A percentile compares a stretch with the other conserved stretches of the same genome.
phyloP scores from a whole-genome alignment of 345 rosid species.

The Nephelium lappaceum region DNA sequence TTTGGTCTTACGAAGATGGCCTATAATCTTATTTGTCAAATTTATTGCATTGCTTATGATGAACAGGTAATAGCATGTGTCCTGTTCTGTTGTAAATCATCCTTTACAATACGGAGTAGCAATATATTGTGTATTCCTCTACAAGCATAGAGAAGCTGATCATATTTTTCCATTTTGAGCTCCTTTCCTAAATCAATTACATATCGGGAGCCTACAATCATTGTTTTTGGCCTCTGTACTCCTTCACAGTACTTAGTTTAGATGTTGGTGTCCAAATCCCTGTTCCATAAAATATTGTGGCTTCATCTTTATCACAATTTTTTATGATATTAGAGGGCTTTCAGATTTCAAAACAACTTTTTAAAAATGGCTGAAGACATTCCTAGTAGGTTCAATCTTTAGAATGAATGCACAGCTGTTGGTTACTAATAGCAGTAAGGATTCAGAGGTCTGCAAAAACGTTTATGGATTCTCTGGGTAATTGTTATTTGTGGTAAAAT shows the following conservation, averaged over 20 bases:
- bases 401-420: neutral
- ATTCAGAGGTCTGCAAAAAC: neutral
- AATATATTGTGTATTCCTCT: neutral
- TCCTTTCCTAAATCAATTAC: neutral
- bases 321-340: neutral
- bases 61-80: neutral
- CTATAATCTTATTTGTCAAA: neutral
- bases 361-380: neutral
- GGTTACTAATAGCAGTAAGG: neutral
- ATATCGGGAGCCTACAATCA: neutral
- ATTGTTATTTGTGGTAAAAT: neutral
- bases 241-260: neutral
- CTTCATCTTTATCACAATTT: neutral
- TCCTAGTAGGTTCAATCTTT: neutral
- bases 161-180: neutral
- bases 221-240: neutral
- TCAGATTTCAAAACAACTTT: neutral
- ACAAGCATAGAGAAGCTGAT: neutral
- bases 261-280: neutral
- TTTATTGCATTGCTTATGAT: neutral
- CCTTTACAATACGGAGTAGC: neutral
- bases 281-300: neutral
- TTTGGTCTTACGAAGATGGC: neutral
- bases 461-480: neutral
- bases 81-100: neutral